These are phyloP conservation scores for Boechera retrofracta DNA, from an alignment of 345 rosid species.

Conservation along the genomic window DNA sequence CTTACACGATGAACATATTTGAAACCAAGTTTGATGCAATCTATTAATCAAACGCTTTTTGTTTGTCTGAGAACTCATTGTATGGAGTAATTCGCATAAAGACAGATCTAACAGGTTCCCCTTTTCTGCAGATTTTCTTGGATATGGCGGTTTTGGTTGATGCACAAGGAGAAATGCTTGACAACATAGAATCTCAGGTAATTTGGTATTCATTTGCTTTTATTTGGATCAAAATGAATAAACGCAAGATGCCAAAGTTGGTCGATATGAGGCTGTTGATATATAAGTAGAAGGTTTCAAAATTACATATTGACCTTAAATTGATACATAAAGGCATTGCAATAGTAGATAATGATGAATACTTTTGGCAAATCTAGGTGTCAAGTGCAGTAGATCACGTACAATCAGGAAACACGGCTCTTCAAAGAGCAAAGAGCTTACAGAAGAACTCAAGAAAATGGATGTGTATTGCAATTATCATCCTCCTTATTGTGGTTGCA, in stretches of 20 bases:
- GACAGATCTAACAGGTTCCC: slow-evolving; percentile 19
- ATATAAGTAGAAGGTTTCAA: not conserved
- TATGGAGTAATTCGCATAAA: not conserved
- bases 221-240: not conserved
- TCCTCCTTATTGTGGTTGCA: slow-evolving; percentile 76
- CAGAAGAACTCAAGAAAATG: slow-evolving; percentile 90
- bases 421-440: slow-evolving; percentile 74
- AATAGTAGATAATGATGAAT: not conserved
- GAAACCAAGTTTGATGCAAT: slow-evolving; percentile 18
- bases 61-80: not conserved
- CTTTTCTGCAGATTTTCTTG: slow-evolving; percentile 64
- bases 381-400: slow-evolving; percentile 93
- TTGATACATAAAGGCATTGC: not conserved
- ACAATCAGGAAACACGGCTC: slow-evolving; percentile 83
- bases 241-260: not conserved
- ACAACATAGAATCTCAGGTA: slow-evolving; percentile 96
- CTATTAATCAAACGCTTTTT: slow-evolving; percentile 8
- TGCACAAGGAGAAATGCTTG: slow-evolving; percentile 93
- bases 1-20: slow-evolving; percentile 13
- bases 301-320: not conserved
- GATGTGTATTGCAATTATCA: slow-evolving; percentile 89
- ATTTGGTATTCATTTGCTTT: not conserved
- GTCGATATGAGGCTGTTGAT: not conserved
- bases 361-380: slow-evolving; percentile 53
- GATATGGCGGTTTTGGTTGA: slow-evolving; percentile 98